Percentiles rank a stretch among this genome's conserved stretches.
Conservation (phyloP, 164 flowering plant species). For the Chloranthus sessilifolius region DNA sequence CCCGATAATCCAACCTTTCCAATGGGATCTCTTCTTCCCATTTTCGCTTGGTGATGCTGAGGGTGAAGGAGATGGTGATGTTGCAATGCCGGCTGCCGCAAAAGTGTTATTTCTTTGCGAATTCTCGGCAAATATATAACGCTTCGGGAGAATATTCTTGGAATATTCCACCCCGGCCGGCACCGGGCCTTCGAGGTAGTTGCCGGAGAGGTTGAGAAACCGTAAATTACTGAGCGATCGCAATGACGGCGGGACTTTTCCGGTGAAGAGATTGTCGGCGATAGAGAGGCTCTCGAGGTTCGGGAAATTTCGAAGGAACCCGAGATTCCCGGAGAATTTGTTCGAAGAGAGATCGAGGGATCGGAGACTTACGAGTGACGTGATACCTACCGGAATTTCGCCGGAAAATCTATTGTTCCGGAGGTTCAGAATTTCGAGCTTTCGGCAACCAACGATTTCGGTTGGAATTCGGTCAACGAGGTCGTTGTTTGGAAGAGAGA, state of each 20-base stretch:
- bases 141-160: constrained; percentile 31
- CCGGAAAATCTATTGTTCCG: constrained; percentile 48
- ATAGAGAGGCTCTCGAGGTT: constrained; percentile 51
- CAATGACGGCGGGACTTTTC: constrained; percentile 42
- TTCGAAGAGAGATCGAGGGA: constrained; percentile 50
- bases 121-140: constrained; percentile 50
- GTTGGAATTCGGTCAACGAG: constrained; percentile 48
- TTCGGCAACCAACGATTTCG: constrained; percentile 44
- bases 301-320: constrained; percentile 53
- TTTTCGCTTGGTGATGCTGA: neutral
- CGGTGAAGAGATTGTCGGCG: constrained; percentile 48
- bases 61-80: constrained; percentile 1
- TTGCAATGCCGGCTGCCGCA: too few relatives aligned
- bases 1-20: constrained; percentile 41
- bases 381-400: constrained; percentile 34
- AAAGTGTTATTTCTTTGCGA: too few relatives aligned
- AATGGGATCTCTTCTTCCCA: neutral
- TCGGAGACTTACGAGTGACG: constrained; percentile 40
- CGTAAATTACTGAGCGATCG: constrained; percentile 54
- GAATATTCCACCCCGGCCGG: too few relatives aligned
- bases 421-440: constrained; percentile 53
- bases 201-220: constrained; percentile 45
- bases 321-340: constrained; percentile 42
- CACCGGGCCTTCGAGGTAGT: constrained; percentile 34
- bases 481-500: constrained; percentile 45